Base-by-base conservation (phyloP, 345 rosid species). In the Psidium friedrichsthalianum region DNA sequence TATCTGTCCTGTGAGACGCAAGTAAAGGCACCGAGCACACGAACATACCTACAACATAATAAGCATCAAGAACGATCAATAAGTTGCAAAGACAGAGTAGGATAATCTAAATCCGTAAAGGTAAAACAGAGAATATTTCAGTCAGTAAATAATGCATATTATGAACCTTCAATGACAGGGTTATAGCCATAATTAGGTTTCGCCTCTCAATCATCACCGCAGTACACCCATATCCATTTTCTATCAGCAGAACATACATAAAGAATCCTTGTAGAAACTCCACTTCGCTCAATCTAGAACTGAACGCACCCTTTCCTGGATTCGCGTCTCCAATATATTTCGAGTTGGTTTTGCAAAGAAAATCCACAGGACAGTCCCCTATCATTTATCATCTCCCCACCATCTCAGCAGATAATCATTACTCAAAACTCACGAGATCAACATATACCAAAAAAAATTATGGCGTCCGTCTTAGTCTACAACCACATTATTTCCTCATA, bases 11-110 rank as follows among this genome's bases (percentile, higher is more conserved):
- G 98, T 96, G 36, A 96, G 94, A 15, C 98, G 97, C 53, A 94
- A 91, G 88, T 95, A 96, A 83, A 96, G 76, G 98, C 99, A 86
- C 99, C 99, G 25, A 96, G 97, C 5, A 95, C 88, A 27, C 98
- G 95, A 24, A 96, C 96, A 86, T 96, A 96, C 83, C 98, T 96
- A 88, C 87, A 89, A 21, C 53, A 85, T 20, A 49, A 49, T 21
- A 81, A 53, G 42, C 56, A 52, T 82, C 14, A 16, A 56, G 29
- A 16, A 13, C 13, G 51, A 29, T 16, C 74, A 20, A 57, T 22
- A 53, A 52, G 21, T 13, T 2, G 16, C 47, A 83, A 84, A 12
- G n/a, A 52, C 44, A 81, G 14, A 78, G 56, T 27, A 20, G 36
- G 51, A 20, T 58, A 20, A 74, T 27, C 11, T 82, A 14, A 16